A percentile compares a stretch with the other conserved stretches of the same genome.
phyloP scores from a whole-genome alignment of 305 asterid species.

The Fraxinus floribunda region DNA sequence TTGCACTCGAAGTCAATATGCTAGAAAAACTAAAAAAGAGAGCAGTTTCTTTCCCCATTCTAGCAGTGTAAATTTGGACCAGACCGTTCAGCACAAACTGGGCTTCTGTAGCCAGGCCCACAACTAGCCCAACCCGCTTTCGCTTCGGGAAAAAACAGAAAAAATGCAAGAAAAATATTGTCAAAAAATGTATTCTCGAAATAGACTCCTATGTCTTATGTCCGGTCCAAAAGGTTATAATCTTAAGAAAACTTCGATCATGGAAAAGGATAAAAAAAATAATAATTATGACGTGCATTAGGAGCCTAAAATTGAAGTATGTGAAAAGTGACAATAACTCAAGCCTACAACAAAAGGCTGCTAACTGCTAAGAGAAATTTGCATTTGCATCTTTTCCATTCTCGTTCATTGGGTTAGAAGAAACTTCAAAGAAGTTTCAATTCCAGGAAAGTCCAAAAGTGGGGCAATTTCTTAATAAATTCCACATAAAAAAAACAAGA shows the following conservation, averaged over 20 bases:
- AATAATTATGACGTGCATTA: not conserved
- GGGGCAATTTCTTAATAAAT: not conserved
- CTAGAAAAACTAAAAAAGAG: not conserved
- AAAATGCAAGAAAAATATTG: not conserved
- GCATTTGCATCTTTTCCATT: not conserved
- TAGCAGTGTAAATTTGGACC: not conserved
- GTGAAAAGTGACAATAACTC: not conserved
- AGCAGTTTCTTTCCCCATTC: not conserved
- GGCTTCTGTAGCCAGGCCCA: not conserved
- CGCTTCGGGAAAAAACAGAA: not conserved
- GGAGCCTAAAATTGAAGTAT: not conserved
- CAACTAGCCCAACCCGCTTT: not conserved
- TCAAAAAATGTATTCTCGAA: not conserved
- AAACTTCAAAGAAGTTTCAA: conserved; percentile 7
- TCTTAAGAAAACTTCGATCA: not conserved
- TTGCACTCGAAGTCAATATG: not conserved
- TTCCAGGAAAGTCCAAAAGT: conserved; percentile 23
- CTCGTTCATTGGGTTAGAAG: not conserved
- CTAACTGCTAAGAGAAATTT: not conserved
- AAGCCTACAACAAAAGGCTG: not conserved
- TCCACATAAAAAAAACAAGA: conserved; percentile 19
- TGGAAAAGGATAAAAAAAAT: not conserved
- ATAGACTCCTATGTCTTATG: not conserved
- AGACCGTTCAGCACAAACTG: not conserved
- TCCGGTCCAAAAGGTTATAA: not conserved